Evolutionary conservation across 192 early-diverging fungal species (phyloP).

Genomic region (Entomortierella parvispora): DNA sequence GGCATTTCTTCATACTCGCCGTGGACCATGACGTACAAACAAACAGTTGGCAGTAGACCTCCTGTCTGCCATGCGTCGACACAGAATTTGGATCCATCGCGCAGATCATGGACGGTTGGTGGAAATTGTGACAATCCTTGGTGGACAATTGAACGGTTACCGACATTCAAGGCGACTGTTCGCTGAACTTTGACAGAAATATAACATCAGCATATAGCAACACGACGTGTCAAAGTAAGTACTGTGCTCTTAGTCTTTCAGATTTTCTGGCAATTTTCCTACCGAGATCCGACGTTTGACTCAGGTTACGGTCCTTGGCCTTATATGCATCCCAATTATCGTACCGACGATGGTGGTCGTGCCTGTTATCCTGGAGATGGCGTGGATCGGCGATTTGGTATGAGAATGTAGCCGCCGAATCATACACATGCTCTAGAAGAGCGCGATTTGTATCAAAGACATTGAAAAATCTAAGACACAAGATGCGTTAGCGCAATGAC

Average conservation of each 20-base stretch:
- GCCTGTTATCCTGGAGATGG: conserved; percentile 6
- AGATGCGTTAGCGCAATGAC: not conserved
- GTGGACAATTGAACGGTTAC: conserved; percentile 27
- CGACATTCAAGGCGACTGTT: conserved; percentile 17
- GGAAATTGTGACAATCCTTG: conserved; percentile 43
- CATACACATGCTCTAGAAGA: conserved; percentile 50
- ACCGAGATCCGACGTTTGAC: conserved; percentile 30
- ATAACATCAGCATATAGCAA: too few relatives aligned
- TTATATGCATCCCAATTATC: conserved; percentile 25
- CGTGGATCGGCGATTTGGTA: conserved; percentile 10
- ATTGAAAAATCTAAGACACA: conserved; percentile 42
- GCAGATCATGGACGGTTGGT: conserved; percentile 53
- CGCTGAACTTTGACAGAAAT: conserved; percentile 15
- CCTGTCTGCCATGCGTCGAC: conserved; percentile 63
- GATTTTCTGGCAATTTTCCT: conserved; percentile 1
- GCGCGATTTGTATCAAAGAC: conserved; percentile 55
- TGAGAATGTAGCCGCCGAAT: conserved; percentile 53
- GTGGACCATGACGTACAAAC: conserved; percentile 43
- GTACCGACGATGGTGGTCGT: not conserved
- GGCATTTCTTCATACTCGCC: conserved; percentile 33
- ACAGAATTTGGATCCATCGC: conserved; percentile 47
- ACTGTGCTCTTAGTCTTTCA: too few relatives aligned
- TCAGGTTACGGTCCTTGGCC: conserved; percentile 26
- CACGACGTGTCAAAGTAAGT: not conserved
- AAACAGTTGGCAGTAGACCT: conserved; percentile 31